Base-by-base conservation (phyloP, 805 yeast genomes). In the Lipomyces yamadae region DNA sequence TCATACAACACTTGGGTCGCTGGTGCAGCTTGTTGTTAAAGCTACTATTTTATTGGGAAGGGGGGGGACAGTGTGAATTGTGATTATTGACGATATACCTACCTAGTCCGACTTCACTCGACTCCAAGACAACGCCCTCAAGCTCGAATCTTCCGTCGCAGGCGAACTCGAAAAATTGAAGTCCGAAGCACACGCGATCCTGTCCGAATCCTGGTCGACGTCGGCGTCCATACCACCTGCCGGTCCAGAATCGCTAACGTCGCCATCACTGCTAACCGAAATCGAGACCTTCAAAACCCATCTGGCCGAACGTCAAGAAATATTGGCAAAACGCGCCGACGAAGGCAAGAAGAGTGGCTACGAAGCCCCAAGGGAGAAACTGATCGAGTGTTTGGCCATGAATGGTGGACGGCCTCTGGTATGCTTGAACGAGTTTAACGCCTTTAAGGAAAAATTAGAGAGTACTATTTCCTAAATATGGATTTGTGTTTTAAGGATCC, bases 381-480 rank as follows among this genome's bases (percentile, higher is more conserved):
- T 92, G 33, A 78, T 83, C 33, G 74, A 79, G 54, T 91, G 97
- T 76, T 81, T 91, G 74, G 58, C 74, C 15, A 82, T 81, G 71
- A 83, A 83, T 59, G 88, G 88, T 76, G 78, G 82, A 69, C 86
- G 82, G 75, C 87, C 90, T 30, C 83, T 91, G 76, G 87, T 89
- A 77, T 91, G 97, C 76, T 89, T 92, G 88, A 91, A 89, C 53
- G 90, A 89, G 74, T 90, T 90, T 24, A 86, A 88, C 74, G 78
- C 82, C 64, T 91, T 91, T 78, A 89, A 86, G 75, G 82, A 81
- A 33, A 70, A 76, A 86, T 69, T 89, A 87, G 18, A 80, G 58
- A 67, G 70, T 39, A 60, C 67, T 29, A 50, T 66, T 11, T 32
- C 55, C 8, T 52, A 34, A 52, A 29, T 10, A 29, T 52, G 34